A percentile compares a stretch with the other conserved stretches of the same genome.
These are phyloP conservation scores for Pilobolus umbonatus DNA, from an alignment of 192 early-diverging fungal genomes.

Conservation along the genomic window DNA sequence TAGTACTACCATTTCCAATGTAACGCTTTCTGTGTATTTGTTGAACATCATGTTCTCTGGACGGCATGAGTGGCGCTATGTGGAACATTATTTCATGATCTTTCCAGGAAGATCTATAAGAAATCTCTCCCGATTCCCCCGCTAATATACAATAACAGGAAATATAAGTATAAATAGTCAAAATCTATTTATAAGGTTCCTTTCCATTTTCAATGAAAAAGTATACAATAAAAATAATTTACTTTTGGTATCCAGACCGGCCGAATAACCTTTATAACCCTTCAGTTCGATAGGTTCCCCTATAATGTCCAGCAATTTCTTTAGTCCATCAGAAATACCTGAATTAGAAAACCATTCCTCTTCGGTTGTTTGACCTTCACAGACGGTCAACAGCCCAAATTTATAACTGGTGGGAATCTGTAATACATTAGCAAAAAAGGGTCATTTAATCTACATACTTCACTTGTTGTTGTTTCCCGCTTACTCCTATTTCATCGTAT, in stretches of 20 bases:
- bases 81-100: slow-evolving; percentile 81
- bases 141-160: slow-evolving; percentile 35
- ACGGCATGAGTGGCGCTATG: slow-evolving; percentile 69
- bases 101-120: slow-evolving; percentile 73
- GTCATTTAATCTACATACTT: background rate
- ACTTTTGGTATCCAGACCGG: slow-evolving; percentile 69
- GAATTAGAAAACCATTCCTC: slow-evolving; percentile 73
- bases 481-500: slow-evolving; percentile 74
- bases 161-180: too few relatives aligned
- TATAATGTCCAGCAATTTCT: slow-evolving; percentile 62
- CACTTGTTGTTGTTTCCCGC: slow-evolving; percentile 22
- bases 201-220: background rate
- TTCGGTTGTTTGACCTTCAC: slow-evolving; percentile 61
- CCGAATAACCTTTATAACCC: slow-evolving; percentile 73
- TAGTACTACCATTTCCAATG: slow-evolving; percentile 53
- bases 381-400: slow-evolving; percentile 70
- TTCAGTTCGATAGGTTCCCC: slow-evolving; percentile 64
- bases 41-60: slow-evolving; percentile 55
- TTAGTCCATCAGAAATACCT: slow-evolving; percentile 45
- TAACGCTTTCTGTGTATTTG: slow-evolving; percentile 61
- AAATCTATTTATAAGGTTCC: background rate
- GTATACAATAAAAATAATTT: slow-evolving; percentile 37
- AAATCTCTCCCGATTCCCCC: slow-evolving; percentile 63
- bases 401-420: slow-evolving; percentile 55
- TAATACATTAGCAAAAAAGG: background rate